Evolutionary conservation across 2,329 filamentous ascomycete species (phyloP), one percentile per base, ranked within the genome.

Genomic region (Pseudopithomyces chartarum): DNA sequence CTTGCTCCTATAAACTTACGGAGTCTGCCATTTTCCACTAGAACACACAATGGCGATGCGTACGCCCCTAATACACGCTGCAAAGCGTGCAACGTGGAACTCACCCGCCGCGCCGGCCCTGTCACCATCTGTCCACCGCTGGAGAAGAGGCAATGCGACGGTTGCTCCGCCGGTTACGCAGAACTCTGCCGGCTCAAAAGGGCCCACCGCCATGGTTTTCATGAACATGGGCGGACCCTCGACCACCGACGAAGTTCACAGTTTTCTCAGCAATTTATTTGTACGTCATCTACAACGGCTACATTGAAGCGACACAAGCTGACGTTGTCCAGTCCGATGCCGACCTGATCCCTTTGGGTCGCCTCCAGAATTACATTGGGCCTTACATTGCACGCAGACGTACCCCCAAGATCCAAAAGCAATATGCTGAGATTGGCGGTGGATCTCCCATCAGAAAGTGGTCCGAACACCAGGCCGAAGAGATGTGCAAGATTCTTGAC

Each of bases 401-500:
- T 72, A 99, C 95, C 1, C 93, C 95, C 26, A 99, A 98, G 80
- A 99, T 99, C 61, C 84, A 96, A 77, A 90, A 97, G 74, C 96
- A 99, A 76, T 99, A 99, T 74, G 86, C 90, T 17, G 92, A 89
- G 54, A 99, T 99, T 71, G 95, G 95, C 57, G 95, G 95, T 60
- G 95, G 95, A n/a, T 98, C 93, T 19, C 95, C 95, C 1, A 99
- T 99, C 74, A 88, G 94, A 65, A 96, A 96, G 76, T 99, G 96
- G 96, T 96, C 93, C 22, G 95, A 99, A 78, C 88, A 95, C 72
- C 95, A 99, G 77, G 92, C 87, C 57, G 83, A 84, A 57, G 93
- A 98, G 78, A 97, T 98, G 92, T 99, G 95, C 85, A 97, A 97
- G 82, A 85, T 98, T 50, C 84, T 99, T 50, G 95, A 99, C 82